Conservation (phyloP, 2,329 filamentous ascomycete genomes). For the Aspergillus uvarum region DNA sequence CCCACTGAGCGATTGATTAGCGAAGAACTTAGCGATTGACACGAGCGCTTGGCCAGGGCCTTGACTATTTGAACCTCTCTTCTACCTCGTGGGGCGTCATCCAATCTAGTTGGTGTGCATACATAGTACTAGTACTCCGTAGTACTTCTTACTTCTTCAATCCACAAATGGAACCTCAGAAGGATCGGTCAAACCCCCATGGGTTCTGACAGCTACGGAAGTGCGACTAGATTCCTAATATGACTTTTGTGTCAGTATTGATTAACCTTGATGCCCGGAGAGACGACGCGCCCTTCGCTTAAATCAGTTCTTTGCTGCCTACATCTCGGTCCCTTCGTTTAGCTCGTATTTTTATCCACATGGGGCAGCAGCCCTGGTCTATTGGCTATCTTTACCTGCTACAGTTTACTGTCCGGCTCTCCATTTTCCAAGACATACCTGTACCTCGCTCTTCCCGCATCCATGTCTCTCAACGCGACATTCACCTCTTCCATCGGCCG, state of each 20-base stretch:
- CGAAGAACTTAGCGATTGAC: background rate
- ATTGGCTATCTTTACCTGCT: background rate
- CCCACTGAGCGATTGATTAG: background rate
- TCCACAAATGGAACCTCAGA: too few relatives aligned
- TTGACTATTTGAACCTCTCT: background rate
- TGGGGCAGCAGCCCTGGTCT: constrained; percentile 7
- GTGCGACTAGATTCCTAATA: too few relatives aligned
- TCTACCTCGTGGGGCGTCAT: too few relatives aligned
- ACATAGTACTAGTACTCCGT: too few relatives aligned
- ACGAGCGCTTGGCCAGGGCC: background rate
- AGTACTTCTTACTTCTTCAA: too few relatives aligned
- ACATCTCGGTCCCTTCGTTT: constrained; percentile 12
- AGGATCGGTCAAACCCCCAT: too few relatives aligned
- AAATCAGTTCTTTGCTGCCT: too few relatives aligned
- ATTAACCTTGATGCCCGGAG: too few relatives aligned
- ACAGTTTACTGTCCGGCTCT: constrained; percentile 31
- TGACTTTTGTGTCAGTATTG: too few relatives aligned
- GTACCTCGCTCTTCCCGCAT: constrained; percentile 48
- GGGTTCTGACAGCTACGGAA: too few relatives aligned
- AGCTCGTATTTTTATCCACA: constrained; percentile 20
- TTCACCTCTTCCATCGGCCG: constrained; percentile 46
- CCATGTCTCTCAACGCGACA: constrained; percentile 45
- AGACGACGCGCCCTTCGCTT: too few relatives aligned
- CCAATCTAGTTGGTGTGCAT: too few relatives aligned
- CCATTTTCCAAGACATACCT: constrained; percentile 47